Base-by-base conservation (phyloP, 129 eudicot genomes). In the Artemisia tridentata region DNA sequence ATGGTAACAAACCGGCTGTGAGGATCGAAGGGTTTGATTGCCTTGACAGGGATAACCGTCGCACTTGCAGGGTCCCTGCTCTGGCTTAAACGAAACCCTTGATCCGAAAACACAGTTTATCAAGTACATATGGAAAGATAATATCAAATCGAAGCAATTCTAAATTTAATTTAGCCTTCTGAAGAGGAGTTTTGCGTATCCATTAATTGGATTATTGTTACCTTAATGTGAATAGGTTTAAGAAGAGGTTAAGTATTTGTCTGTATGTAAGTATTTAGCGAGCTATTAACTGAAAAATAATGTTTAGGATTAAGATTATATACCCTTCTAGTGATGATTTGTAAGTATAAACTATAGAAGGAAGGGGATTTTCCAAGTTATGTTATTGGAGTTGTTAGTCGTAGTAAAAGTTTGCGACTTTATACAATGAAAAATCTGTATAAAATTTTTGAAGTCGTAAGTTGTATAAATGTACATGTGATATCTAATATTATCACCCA, bases 1-100 rank as follows among this genome's bases (percentile, higher is more conserved):
- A 87, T 70, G 90, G 95, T 10, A 84, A 87, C 86, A 87, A 90
- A 53, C 97, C 97, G 20, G 91, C 95, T 13, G 91, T 93, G 52
- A 83, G 98, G 78, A 67, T 93, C 25, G 97, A 87, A 77, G 98
- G 98, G 80, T 93, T 93, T 51, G 96, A 93, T 69, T 91, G 95
- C 82, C 92, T 91, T 5, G 97, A 91, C 57, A 80, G 90, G 87
- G 96, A 87, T 34, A 78, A 78, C 68, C 80, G 96, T 54, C 84
- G 92, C 60, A 87, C 83, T 79, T 82, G 98, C 87, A 87, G 95
- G 84, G 90, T 93, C 87, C 96, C 97, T 38, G 76, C 98, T 75
- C 68, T 93, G 74, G 98, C 97, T 56, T 92, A 69, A 77, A 71
- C 63, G 59, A 71, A 74, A 14, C 41, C 76, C 50, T 51, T 21